Evolutionary conservation across 257 asterid species (phyloP).

Genomic region (Solanum chiquidenum): DNA sequence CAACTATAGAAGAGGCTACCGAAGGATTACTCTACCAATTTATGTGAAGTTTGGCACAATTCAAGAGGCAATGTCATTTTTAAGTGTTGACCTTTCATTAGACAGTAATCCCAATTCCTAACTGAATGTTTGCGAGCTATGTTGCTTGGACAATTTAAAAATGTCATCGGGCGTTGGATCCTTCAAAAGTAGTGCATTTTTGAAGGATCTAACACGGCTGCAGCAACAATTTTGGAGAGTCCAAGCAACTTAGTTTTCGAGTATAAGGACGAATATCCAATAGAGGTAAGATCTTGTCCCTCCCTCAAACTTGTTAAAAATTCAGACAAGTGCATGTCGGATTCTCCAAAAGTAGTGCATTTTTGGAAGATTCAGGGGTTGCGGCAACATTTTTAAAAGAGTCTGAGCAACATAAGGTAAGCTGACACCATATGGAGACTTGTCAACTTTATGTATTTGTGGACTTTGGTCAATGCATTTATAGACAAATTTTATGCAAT

Average conservation of each 20-base stretch:
- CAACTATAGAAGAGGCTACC: neutral
- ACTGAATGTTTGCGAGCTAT: neutral
- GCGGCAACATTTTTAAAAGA: neutral
- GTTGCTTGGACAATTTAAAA: neutral
- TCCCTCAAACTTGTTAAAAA: neutral
- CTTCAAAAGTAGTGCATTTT: neutral
- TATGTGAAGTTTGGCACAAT: neutral
- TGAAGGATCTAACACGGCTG: neutral
- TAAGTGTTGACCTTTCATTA: neutral
- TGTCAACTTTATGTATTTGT: neutral
- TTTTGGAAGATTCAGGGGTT: neutral
- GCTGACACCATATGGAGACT: neutral
- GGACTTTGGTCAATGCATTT: neutral
- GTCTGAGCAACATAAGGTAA: neutral
- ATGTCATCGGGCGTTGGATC: neutral
- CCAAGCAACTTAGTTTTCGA: neutral
- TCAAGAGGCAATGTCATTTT: neutral
- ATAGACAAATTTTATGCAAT: neutral
- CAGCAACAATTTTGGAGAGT: neutral
- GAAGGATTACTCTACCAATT: neutral
- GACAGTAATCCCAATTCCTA: neutral
- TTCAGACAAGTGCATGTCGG: neutral
- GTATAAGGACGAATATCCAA: neutral
- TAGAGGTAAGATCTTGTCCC: neutral
- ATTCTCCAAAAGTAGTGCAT: neutral